Base-by-base conservation (phyloP, 2,329 filamentous ascomycete genomes). In the Colletotrichum magnum region DNA sequence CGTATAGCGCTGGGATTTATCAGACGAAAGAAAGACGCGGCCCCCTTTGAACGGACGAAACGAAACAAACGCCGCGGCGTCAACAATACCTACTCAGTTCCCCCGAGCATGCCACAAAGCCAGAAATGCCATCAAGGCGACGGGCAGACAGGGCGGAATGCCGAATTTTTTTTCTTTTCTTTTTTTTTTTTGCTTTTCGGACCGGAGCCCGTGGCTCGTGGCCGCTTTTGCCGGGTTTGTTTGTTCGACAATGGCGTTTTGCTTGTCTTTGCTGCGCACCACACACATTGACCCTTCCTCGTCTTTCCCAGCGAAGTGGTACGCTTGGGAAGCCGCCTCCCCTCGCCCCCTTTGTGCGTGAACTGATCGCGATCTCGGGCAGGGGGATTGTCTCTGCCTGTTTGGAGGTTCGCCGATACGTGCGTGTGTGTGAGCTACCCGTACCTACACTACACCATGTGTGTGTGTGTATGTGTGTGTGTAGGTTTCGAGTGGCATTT, bases 11-110 rank as follows among this genome's bases (percentile, higher is more conserved):
- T 10, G 7, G 10, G 9, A 36, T 48, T 28, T 61, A 62, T 62
- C 50, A 50, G 50, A 58, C 64, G 64, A 59, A 45, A n/a, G 41
- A 7, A 54, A 47, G 58, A 18, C 47, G 54, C 52, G 50, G 43
- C 64, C 32, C 10, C 10, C 28, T 41, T 66, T 52, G 50, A 63
- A 48, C 50, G 51, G 60, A 63, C 51, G 64, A 50, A 63, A 57
- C 64, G 64, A 67, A 51, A 51, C 58, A 66, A 26, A 57, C 39
- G 60, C 60, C 60, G 60, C 60, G 24, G 28, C 60, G 51, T 63
- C 60, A 56, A 52, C 18, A 47, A 45, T 18, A 16, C 43, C 36
- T 18, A 18, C 18, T 21, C 15, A 54, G 32, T 15, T 6, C 13
- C 41, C 41, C 41, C 21, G 21, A 24, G 50, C 21, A 21, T 24